Evolutionary conservation across 2,329 filamentous ascomycete genomes (phyloP), one percentile per base, ranked within the genome.

Genomic region (Fonsecaea multimorphosa): DNA sequence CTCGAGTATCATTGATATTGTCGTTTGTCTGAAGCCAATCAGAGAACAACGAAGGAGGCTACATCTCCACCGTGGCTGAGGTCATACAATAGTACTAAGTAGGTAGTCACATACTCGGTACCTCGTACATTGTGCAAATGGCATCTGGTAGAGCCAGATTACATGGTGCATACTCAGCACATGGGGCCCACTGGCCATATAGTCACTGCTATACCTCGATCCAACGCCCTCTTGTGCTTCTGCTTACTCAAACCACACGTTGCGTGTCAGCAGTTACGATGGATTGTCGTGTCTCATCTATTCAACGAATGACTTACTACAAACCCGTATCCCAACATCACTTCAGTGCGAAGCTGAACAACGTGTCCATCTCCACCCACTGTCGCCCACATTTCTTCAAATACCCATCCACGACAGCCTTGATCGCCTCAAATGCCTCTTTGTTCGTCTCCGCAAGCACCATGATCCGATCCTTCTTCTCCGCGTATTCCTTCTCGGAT

Each of bases 361-460:
- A 79, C 70, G 84, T 89, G 78, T 95, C 92, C 93, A 97, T 97
- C 71, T 92, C 90, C 59, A 97, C 93, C 92, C 92, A 97, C 78
- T 93, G 91, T 72, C 92, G 83, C 29, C 93, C 93, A 78, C 93
- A 96, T 81, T 94, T 95, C 74, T 92, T 92, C 72, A 97, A 79
- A 79, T 96, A 96, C 74, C 82, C 87, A 70, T 94, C 92, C 4
- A 97, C 91, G 14, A 93, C 87, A 6, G 84, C 84, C 81, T 89
- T 91, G 71, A 94, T 81, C 0, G 91, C 92, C 11, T 79, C 86
- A 76, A 98, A 98, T 67, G 92, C 84, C 44, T 84, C 83, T 64
- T 91, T 86, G 78, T 99, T 99, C 77, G 93, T 88, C 75, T 93
- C 91, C 2, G 88, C 92, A 63, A 97, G 81, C 1, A 88, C 88